phyloP scores from a whole-genome alignment of 2,329 filamentous ascomycete species.

The Raffaelea albimanens region DNA sequence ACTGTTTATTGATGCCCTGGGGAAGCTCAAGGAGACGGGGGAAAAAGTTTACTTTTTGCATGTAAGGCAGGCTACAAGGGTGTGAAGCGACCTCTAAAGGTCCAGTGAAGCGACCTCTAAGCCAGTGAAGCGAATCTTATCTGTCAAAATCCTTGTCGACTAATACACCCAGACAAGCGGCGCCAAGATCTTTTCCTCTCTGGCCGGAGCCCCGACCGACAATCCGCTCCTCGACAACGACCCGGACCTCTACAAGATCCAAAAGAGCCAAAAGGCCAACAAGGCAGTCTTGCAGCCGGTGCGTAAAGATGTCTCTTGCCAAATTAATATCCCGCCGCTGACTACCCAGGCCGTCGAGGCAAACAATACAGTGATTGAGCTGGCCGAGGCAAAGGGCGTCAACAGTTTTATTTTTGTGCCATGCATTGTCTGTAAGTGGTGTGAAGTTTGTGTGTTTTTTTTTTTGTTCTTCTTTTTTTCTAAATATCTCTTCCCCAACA shows the following conservation, averaged over 20 bases:
- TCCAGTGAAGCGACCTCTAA: too few relatives aligned
- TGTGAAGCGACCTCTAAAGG: too few relatives aligned
- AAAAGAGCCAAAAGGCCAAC: slow-evolving; percentile 22
- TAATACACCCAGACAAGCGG: slow-evolving; percentile 29
- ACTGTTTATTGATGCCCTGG: slow-evolving; percentile 35
- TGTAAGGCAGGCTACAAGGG: too few relatives aligned
- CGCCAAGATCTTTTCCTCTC: slow-evolving; percentile 41
- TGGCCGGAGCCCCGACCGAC: slow-evolving; percentile 32
- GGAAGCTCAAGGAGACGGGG: slow-evolving; percentile 31
- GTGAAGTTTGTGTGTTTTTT: not conserved
- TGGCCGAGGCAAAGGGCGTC: slow-evolving; percentile 30
- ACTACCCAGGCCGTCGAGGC: slow-evolving; percentile 22
- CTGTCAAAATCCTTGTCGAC: not conserved
- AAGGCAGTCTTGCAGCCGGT: not conserved
- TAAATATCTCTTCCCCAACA: too few relatives aligned
- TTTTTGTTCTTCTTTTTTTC: too few relatives aligned
- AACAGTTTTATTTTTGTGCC: slow-evolving; percentile 42
- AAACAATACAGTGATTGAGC: slow-evolving; percentile 34
- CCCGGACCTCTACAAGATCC: slow-evolving; percentile 29
- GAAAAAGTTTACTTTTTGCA: slow-evolving; percentile 37
- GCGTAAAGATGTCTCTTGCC: not conserved
- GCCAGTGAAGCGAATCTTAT: not conserved
- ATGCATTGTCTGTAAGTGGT: slow-evolving; percentile 34
- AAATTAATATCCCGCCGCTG: too few relatives aligned
- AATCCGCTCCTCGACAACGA: slow-evolving; percentile 32